Conservation (phyloP, 768 basidiomycete genomes). For the Crucibulum laeve region DNA sequence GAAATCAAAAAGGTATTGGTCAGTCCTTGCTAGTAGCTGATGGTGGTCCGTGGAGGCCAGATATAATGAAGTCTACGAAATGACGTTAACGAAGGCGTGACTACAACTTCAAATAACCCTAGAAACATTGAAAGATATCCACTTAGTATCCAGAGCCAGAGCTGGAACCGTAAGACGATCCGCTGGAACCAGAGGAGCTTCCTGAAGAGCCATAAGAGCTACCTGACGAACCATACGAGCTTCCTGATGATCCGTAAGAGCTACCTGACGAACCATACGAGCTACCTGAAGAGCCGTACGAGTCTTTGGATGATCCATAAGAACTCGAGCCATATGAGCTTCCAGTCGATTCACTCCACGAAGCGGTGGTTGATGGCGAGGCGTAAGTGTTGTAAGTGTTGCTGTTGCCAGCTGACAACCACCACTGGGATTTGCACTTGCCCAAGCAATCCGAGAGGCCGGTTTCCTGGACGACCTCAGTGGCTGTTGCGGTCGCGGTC, state of each 20-base stretch:
- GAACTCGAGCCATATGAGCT: no score
- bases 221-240: constrained; percentile 11
- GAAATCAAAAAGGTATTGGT: constrained; percentile 31
- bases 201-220: constrained; percentile 21
- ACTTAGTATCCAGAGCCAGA: constrained; percentile 24
- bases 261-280: constrained; percentile 13
- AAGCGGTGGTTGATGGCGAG: constrained; percentile 15
- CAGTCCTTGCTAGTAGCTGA: constrained; percentile 8
- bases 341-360: constrained; percentile 7
- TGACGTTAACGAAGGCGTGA: constrained; percentile 27
- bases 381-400: constrained; percentile 44
- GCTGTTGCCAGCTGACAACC: constrained; percentile 47
- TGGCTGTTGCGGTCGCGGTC: constrained; percentile 41
- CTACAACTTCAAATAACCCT: constrained; percentile 12
- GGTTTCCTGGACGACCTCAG: constrained; percentile 42
- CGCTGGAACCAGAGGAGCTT: constrained; percentile 13
- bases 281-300: constrained; percentile 14
- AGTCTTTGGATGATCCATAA: no score
- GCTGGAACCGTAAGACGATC: constrained; percentile 2
- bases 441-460: constrained; percentile 51
- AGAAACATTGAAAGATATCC: constrained; percentile 9
- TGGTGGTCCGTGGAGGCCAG: constrained; percentile 14
- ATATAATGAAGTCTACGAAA: constrained; percentile 27
- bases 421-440: constrained; percentile 59
- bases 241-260: no score